Conservation (phyloP, 1,284 basidiomycete species). For the Melampsora occidentalis region DNA sequence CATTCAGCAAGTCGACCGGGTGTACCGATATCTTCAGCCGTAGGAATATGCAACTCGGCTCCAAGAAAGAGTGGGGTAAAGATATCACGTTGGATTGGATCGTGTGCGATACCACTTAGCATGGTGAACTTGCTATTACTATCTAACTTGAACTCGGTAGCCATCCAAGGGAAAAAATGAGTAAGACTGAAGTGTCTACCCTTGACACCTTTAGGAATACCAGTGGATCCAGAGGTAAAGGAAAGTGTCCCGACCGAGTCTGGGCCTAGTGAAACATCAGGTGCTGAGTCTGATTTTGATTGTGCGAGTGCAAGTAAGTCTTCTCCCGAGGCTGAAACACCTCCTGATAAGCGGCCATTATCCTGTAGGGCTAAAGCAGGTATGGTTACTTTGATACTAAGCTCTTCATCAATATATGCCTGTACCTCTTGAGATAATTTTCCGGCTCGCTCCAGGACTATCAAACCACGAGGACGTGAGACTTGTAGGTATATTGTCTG, state of each 20-base stretch:
- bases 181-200: conserved; percentile 94
- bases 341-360: conserved; percentile 68
- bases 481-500: conserved; percentile 96
- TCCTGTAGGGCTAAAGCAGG: conserved; percentile 77
- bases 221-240: conserved; percentile 96
- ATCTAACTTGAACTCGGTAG: conserved; percentile 74
- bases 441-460: conserved; percentile 89
- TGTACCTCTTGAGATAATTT: conserved; percentile 76
- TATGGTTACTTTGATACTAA: conserved; percentile 86
- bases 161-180: conserved; percentile 99
- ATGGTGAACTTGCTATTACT: conserved; percentile 87
- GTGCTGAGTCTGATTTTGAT: conserved; percentile 58
- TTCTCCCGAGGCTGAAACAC: conserved; percentile 52
- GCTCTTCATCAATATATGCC: conserved; percentile 74
- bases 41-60: conserved; percentile 91
- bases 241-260: conserved; percentile 92
- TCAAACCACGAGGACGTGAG: conserved; percentile 84
- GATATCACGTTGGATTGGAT: conserved; percentile 98
- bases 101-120: conserved; percentile 98
- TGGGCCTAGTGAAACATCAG: conserved; percentile 81
- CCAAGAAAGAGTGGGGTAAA: conserved; percentile 99
- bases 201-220: conserved; percentile 95
- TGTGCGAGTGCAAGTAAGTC: conserved; percentile 53
- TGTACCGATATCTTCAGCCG: conserved; percentile 94
- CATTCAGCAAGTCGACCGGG: conserved; percentile 95